phyloP scores from a whole-genome alignment of 1,284 basidiomycete species.

The Ustilago trichophora region DNA sequence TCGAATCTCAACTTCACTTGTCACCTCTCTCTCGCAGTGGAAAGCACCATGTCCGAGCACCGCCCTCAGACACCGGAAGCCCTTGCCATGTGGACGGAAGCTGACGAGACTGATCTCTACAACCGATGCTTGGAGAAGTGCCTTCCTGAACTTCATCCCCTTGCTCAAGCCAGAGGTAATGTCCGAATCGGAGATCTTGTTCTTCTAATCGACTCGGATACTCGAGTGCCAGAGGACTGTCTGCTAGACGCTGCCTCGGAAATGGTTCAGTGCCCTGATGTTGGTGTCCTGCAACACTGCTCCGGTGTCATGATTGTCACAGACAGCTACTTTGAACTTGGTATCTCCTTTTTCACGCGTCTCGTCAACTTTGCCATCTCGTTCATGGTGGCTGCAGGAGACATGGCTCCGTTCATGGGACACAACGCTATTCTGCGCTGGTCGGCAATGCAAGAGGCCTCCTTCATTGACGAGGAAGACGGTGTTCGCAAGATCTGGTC shows the following conservation, averaged over 20 bases:
- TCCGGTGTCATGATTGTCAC: conserved; percentile 84
- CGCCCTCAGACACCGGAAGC: conserved; percentile 15
- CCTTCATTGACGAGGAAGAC: conserved; percentile 76
- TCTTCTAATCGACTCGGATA: conserved; percentile 75
- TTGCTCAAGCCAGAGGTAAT: conserved; percentile 66
- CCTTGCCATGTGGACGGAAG: conserved; percentile 25
- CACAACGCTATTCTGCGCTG: conserved; percentile 88
- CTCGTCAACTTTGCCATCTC: conserved; percentile 55
- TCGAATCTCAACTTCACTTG: conserved; percentile 88
- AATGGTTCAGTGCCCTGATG: conserved; percentile 77
- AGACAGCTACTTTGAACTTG: conserved; percentile 85
- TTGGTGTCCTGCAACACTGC: conserved; percentile 84
- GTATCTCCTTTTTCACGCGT: conserved; percentile 76
- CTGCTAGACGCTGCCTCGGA: conserved; percentile 84
- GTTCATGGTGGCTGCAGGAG: conserved; percentile 68
- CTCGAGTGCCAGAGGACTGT: conserved; percentile 85
- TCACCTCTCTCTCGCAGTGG: conserved; percentile 75
- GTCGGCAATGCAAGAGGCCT: conserved; percentile 81
- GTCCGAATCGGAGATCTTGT: conserved; percentile 57
- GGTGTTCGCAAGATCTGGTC: conserved; percentile 80
- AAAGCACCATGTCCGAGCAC: conserved; percentile 72
- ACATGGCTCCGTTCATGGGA: conserved; percentile 78
- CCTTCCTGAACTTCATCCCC: conserved; percentile 69
- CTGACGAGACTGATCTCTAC: conserved; percentile 48
- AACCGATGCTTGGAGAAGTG: conserved; percentile 15